These are phyloP conservation scores for Boletus speciosus DNA, from an alignment of 768 basidiomycete genomes.

Conservation along the genomic window DNA sequence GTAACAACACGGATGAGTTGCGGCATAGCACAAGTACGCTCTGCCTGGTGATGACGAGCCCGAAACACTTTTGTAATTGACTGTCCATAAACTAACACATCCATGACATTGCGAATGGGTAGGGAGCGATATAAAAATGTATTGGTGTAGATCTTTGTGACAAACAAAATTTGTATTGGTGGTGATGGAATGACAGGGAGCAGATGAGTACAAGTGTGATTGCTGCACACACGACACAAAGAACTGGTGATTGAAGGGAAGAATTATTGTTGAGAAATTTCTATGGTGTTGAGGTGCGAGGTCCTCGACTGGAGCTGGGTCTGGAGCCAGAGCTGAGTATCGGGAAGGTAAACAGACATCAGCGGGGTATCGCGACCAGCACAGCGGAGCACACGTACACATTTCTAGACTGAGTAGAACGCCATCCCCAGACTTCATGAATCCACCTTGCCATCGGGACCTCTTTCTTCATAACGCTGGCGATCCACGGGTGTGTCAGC, in stretches of 20 bases:
- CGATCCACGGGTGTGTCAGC: slow-evolving; percentile 82
- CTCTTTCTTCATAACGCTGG: slow-evolving; percentile 70
- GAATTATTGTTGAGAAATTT: slow-evolving; percentile 5
- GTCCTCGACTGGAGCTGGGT: slow-evolving; percentile 30
- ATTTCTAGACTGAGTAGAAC: slow-evolving; percentile 35
- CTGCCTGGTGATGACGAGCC: not conserved
- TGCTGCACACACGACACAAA: slow-evolving; percentile 17
- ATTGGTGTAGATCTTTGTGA: slow-evolving; percentile 19
- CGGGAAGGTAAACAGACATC: not conserved
- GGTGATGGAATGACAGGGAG: slow-evolving; percentile 9
- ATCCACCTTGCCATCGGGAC: slow-evolving; percentile 91
- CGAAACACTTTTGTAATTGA: slow-evolving; percentile 6
- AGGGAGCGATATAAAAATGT: slow-evolving; percentile 12
- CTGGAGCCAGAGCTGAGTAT: slow-evolving; percentile 23
- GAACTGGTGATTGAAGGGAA: not conserved
- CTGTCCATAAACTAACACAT: slow-evolving; percentile 19
- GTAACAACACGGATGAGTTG: not conserved
- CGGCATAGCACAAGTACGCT: not conserved
- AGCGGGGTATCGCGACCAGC: not conserved
- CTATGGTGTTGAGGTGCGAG: slow-evolving; percentile 25
- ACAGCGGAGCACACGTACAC: slow-evolving; percentile 13
- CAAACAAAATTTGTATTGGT: slow-evolving; percentile 11
- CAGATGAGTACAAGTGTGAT: slow-evolving; percentile 20
- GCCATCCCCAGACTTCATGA: slow-evolving; percentile 80
- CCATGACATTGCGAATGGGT: slow-evolving; percentile 13